Evolutionary conservation across 164 flowering plant genomes (phyloP).

Genomic region (Tetrastigma voinierianum): DNA sequence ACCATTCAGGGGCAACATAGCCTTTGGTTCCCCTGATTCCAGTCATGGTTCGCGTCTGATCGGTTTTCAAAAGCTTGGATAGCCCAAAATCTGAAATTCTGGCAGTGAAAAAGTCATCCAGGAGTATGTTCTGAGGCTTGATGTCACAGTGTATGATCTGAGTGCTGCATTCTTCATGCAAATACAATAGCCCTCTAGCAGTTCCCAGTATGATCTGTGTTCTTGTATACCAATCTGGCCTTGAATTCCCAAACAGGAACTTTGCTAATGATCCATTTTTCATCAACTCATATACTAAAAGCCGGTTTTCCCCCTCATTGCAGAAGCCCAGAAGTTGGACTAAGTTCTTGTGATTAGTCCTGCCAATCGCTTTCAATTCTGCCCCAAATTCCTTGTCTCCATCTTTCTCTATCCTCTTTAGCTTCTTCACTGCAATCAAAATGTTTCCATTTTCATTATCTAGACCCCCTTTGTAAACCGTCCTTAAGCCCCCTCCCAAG

Average conservation of each 20-base stretch:
- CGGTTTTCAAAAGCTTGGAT: no score
- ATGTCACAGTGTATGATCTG: conserved; percentile 28
- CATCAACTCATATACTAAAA: conserved; percentile 21
- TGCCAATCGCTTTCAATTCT: not conserved
- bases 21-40: no score
- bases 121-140: conserved; percentile 23
- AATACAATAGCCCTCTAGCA: not conserved
- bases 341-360: no score
- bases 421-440: conserved; percentile 2
- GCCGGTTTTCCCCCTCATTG: conserved; percentile 6
- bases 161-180: conserved; percentile 25
- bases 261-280: conserved; percentile 17
- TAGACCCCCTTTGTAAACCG: conserved; percentile 7
- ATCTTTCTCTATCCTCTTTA: not conserved
- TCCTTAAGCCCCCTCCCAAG: conserved; percentile 11
- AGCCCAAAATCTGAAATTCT: no score
- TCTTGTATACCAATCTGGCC: no score
- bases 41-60: no score
- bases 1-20: no score
- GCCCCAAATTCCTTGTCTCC: conserved; percentile 21
- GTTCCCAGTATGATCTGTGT: no score
- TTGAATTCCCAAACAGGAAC: conserved; percentile 7
- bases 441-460: no score
- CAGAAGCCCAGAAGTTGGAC: no score
- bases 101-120: not conserved